Evolutionary conservation across 495 filamentous ascomycete species (phyloP).

Genomic region (Parathielavia hyrcaniae): DNA sequence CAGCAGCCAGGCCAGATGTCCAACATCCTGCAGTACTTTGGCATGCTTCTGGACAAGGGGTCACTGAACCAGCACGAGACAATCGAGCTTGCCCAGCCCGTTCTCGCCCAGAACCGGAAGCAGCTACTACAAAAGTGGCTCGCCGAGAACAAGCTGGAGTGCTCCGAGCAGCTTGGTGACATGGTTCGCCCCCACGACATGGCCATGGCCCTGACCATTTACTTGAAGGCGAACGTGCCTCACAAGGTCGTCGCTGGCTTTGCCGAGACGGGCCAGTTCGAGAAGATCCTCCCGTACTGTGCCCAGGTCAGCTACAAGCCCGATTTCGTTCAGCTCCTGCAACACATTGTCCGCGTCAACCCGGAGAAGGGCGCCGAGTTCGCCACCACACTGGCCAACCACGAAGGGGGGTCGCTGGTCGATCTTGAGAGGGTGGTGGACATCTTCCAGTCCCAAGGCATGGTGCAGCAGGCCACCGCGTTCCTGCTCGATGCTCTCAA

Average conservation of each 20-base stretch:
- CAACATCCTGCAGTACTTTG: constrained; percentile 94
- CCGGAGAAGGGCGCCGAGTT: constrained; percentile 95
- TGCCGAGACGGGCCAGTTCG: constrained; percentile 93
- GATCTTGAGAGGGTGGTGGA: constrained; percentile 94
- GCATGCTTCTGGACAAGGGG: constrained; percentile 93
- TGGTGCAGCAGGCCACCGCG: constrained; percentile 94
- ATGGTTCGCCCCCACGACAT: constrained; percentile 85
- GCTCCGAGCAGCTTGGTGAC: constrained; percentile 93
- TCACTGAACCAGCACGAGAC: constrained; percentile 87
- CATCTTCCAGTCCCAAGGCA: constrained; percentile 94
- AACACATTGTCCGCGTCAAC: constrained; percentile 87
- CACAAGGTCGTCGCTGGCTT: constrained; percentile 91
- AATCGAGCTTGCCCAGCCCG: constrained; percentile 85
- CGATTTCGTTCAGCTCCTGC: constrained; percentile 82
- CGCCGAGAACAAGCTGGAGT: constrained; percentile 87
- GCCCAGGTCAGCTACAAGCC: constrained; percentile 77
- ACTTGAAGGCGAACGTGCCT: constrained; percentile 76
- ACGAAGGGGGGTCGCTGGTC: constrained; percentile 76
- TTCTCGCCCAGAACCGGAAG: constrained; percentile 88
- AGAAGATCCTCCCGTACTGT: constrained; percentile 88
- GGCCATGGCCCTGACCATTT: constrained; percentile 76
- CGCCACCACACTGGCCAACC: constrained; percentile 76
- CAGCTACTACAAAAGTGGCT: constrained; percentile 97
- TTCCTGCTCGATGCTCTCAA: constrained; percentile 93
- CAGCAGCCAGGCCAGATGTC: constrained; percentile 73